A percentile compares a stretch with the other conserved stretches of the same genome.
phyloP scores from a whole-genome alignment of 1,139 yeast species.

The Lodderomyces jiufengensis region DNA sequence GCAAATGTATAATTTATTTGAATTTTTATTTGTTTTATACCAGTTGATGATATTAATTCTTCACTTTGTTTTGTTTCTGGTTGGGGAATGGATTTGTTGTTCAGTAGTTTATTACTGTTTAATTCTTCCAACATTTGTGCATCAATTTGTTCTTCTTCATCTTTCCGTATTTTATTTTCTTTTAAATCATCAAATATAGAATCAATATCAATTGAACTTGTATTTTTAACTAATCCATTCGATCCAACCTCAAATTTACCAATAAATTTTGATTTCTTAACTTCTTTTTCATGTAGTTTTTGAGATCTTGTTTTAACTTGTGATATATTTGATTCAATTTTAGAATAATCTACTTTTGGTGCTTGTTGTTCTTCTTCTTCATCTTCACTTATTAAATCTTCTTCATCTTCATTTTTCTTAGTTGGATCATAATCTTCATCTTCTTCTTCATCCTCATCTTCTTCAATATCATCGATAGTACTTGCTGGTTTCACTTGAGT shows the following conservation, averaged over 20 bases:
- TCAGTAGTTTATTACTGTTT: no score
- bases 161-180: slow-evolving; percentile 22
- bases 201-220: slow-evolving; percentile 32
- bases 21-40: slow-evolving; percentile 59
- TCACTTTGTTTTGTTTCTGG: no score
- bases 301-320: slow-evolving; percentile 42
- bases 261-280: slow-evolving; percentile 11
- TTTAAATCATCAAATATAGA: slow-evolving; percentile 32
- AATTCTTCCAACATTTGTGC: no score
- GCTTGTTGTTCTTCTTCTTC: slow-evolving; percentile 64
- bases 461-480: slow-evolving; percentile 7
- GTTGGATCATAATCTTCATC: slow-evolving; percentile 16
- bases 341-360: slow-evolving; percentile 41
- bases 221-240: slow-evolving; percentile 27
- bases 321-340: slow-evolving; percentile 29
- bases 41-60: slow-evolving; percentile 2
- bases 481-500: no score
- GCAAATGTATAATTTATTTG: slow-evolving; percentile 84
- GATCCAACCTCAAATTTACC: slow-evolving; percentile 20
- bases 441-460: slow-evolving; percentile 13
- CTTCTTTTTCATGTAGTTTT: slow-evolving; percentile 17
- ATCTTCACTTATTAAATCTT: slow-evolving; percentile 16
- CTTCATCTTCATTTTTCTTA: slow-evolving; percentile 11
- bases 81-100: no score
- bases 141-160: no score